Base-by-base conservation (phyloP, 1,284 basidiomycete species). In the Grifola frondosa region DNA sequence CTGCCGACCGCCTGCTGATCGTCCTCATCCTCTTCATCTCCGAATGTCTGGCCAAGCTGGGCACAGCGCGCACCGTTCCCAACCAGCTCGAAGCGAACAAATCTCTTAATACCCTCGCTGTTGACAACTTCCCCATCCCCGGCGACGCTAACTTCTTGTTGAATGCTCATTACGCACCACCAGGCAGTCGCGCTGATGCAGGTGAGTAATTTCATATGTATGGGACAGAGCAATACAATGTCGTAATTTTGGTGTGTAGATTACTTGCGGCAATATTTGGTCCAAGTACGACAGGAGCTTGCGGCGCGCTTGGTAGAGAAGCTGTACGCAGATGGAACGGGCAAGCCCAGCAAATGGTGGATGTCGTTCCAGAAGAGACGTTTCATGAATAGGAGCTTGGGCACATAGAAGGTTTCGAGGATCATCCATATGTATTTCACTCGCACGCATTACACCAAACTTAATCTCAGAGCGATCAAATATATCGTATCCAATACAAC, bases 341-440 rank as follows among this genome's bases (percentile, higher is more conserved):
- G 86, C 45, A 92, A 88, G 63, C 94, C 97, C 1, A 97, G 89
- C 77, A 99, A 99, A 69, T 99, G 96, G 96, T 99, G 97, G 97
- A 93, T 99, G 88, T 88, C 91, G 26, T 99, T 99, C 81, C 95
- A 95, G 70, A 97, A 96, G 78, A 81, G 94, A 62, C 80, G 88
- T 31, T 94, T 94, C 79, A 93, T 94, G 90, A 90, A 91, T 71
- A 87, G 91, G 63, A 90, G 86, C 63, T 65, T 91, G 61, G 83
- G 80, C 47, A 75, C 74, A 57, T 81, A 71, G 66, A 62, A 42
- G 45, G n/a, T n/a, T n/a, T n/a, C n/a, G n/a, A n/a, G n/a, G n/a
- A n/a, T n/a, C n/a, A n/a, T n/a, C n/a, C n/a, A n/a, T n/a, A n/a
- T n/a, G n/a, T n/a, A n/a, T n/a, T n/a, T n/a, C n/a, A n/a, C n/a